Evolutionary conservation across 163 green algal species (phyloP), one percentile per base, ranked within the genome.

Genomic region (Prototheca wickerhamii): DNA sequence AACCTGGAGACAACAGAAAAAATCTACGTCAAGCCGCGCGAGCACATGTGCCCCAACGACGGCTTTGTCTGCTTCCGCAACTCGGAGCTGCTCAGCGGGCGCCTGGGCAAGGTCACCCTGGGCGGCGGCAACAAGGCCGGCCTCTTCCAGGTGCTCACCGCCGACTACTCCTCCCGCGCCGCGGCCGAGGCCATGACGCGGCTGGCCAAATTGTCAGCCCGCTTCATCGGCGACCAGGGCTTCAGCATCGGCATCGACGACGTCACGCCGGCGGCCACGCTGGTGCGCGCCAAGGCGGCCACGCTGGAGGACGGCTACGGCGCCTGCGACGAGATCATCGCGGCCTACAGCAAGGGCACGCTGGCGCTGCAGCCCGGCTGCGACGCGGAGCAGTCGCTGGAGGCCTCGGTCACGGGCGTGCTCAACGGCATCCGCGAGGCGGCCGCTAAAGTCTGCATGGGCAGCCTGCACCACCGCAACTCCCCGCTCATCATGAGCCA

Each of bases 161-260:
- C 70, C 31, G 87, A 95, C 75, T 90, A 83, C 74, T 79, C 64
- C 0, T 60, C 83, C 1, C 56, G 65, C 44, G 76, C 71, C 26
- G 86, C 91, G 2, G 88, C 85, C 0, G 70, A 73, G n/a, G 85
- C 70, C 61, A 98, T 98, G 92, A 87, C 86, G 59, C 73, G 92
- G 6, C 81, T 98, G 54, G 86, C 92, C 64, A 95, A 95, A 78
- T 78, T 98, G 61, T 86, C 76, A 32, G 88, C 91, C 25, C 78
- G 89, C 34, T 86, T 86, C 72, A 95, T 98, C 63, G 92, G 92
- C 44, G 84, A 96, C 53, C 68, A 70, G 7, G 92, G 92, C 42
- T 97, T 98, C 79, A 91, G 75, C 70, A 97, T 97, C 40, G 92
- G 92, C 69, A 95, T 98, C 52, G 93, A 96, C 63, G 92, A 98